Percentiles rank a stretch among this genome's conserved stretches.
These are phyloP conservation scores for Wolfiporia cocos DNA, from an alignment of 1,284 basidiomycete species.

Conservation along the genomic window DNA sequence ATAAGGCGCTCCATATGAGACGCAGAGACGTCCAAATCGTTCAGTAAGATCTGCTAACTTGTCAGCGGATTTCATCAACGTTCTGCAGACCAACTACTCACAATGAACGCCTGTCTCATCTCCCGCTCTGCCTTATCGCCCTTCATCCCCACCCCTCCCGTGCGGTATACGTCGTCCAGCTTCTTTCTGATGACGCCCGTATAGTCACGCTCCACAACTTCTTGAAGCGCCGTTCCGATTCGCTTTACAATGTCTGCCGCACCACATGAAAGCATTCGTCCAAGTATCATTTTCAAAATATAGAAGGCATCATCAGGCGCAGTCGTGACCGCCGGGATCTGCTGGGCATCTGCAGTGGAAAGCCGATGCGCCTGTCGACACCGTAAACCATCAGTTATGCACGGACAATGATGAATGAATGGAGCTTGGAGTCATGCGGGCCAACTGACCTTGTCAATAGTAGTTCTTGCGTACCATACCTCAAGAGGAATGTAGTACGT, in stretches of 20 bases:
- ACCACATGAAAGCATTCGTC: constrained; percentile 71
- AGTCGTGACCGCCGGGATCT: constrained; percentile 56
- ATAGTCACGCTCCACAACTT: constrained; percentile 79
- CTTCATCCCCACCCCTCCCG: constrained; percentile 37
- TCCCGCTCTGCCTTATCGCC: constrained; percentile 77
- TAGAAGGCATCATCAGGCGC: constrained; percentile 94
- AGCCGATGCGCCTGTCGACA: constrained; percentile 59
- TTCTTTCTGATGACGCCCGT: constrained; percentile 73
- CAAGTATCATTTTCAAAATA: constrained; percentile 79
- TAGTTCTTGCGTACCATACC: constrained; percentile 86
- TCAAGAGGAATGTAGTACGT: constrained; percentile 88
- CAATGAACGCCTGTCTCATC: constrained; percentile 73
- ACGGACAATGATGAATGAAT: too few relatives aligned
- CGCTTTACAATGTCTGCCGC: constrained; percentile 52
- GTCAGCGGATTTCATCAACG: not conserved
- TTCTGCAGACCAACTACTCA: constrained; percentile 33
- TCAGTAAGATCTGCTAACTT: constrained; percentile 65
- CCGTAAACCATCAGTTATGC: not conserved
- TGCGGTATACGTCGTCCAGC: constrained; percentile 83
- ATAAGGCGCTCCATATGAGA: constrained; percentile 81
- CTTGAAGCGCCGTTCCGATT: constrained; percentile 58
- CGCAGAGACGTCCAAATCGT: constrained; percentile 84
- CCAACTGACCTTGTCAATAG: constrained; percentile 75
- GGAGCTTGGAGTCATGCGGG: too few relatives aligned
- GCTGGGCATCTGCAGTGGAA: constrained; percentile 62